Evolutionary conservation across 805 yeast species (phyloP), one percentile per base, ranked within the genome.

Genomic region (Saccharomycopsis fibuligera): DNA sequence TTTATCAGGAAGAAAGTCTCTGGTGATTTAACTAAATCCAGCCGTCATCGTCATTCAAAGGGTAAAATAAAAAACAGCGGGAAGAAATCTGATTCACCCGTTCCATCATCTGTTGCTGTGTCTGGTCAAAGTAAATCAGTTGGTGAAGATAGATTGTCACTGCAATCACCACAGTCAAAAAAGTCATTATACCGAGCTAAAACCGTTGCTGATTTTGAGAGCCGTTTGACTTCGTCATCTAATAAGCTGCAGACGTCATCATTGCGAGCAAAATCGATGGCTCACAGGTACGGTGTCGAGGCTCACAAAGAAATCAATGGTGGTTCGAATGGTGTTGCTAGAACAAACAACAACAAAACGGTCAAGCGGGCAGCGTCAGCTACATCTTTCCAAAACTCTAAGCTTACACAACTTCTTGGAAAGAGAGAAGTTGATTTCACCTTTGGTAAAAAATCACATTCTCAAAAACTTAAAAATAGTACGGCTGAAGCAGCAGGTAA

Each of bases 361-460:
- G 8, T 35, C 24, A 38, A 35, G 12, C 30, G 35, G 47, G 10
- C 44, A n/a, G 6, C 17, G 3, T 22, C 39, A 14, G n/a, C 29
- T 12, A 29, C 16, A 16, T 35, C 45, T 9, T 33, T 36, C 14
- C 41, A 39, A 27, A 36, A n/a, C n/a, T n/a, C n/a, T n/a, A n/a
- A 23, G 22, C 19, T 43, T 22, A 24, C 52, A 10, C 44, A 51
- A 23, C n/a, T 45, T 17, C 25, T 51, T n/a, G 33, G 42, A n/a
- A 41, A 36, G 30, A 36, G 53, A 27, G 55, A 51, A 42, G 36
- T 51, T 35, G 55, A 51, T 42, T 29, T 51, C 23, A 17, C 46
- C 17, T n/a, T 48, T 2, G 25, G 30, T 14, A 17, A 35, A 4
- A 14, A 37, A 35, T 29, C 21, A 33, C 22, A 12, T 14, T 14